These are phyloP conservation scores for Globisporangium cederbergense DNA, from an alignment of 352 stramenopile genomes.

Conservation along the genomic window DNA sequence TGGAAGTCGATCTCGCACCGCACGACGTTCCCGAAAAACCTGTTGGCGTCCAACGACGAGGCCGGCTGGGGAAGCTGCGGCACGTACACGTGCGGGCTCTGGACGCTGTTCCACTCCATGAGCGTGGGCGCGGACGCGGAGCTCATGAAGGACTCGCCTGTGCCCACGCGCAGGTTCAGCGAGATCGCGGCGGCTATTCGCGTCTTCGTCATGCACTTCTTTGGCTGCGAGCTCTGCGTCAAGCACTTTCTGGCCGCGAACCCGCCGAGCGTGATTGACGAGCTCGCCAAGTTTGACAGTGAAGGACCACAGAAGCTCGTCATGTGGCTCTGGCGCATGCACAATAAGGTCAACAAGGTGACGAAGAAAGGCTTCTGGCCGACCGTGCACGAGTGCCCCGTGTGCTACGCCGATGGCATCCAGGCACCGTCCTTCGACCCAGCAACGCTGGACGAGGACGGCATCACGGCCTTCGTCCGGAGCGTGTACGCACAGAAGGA, in stretches of 20 bases:
- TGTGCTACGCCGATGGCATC: slow-evolving; percentile 60
- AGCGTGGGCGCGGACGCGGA: slow-evolving; percentile 38
- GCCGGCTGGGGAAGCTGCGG: slow-evolving; percentile 49
- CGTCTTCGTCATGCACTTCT: slow-evolving; percentile 76
- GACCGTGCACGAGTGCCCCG: slow-evolving; percentile 38
- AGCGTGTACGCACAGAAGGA: slow-evolving; percentile 53
- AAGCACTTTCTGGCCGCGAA: slow-evolving; percentile 74
- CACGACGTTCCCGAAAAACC: slow-evolving; percentile 55
- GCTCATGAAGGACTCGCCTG: slow-evolving; percentile 12
- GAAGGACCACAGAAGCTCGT: slow-evolving; percentile 39
- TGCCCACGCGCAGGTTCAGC: slow-evolving; percentile 47
- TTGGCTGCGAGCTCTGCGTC: slow-evolving; percentile 75
- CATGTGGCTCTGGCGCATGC: slow-evolving; percentile 82
- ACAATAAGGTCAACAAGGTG: slow-evolving; percentile 81
- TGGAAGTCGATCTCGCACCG: slow-evolving; percentile 48
- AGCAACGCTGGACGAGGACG: slow-evolving; percentile 37
- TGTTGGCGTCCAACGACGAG: slow-evolving; percentile 58
- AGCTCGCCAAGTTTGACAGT: slow-evolving; percentile 33
- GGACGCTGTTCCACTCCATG: slow-evolving; percentile 81
- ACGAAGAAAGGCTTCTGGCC: slow-evolving; percentile 73
- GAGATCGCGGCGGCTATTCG: slow-evolving; percentile 58
- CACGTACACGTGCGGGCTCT: slow-evolving; percentile 80
- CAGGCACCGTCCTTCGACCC: slow-evolving; percentile 46
- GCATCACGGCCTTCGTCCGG: slow-evolving; percentile 51
- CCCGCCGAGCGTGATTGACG: slow-evolving; percentile 45